Evolutionary conservation across 106 monocot species (phyloP).

Genomic region (Amphibolis antarctica): DNA sequence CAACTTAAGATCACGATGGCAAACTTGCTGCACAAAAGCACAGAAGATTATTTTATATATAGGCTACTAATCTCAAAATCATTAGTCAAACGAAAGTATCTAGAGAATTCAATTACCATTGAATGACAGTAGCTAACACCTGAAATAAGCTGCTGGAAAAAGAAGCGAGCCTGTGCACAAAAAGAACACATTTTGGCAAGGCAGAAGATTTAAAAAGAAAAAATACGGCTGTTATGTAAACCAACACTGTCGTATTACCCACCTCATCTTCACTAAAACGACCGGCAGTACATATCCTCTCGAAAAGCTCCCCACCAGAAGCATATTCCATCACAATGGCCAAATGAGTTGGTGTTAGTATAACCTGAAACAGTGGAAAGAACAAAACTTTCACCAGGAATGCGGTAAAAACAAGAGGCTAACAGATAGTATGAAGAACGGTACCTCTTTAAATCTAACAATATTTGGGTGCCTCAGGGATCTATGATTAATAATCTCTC

Average conservation of each 20-base stretch:
- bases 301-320: slow-evolving; percentile 92
- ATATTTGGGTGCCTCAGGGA: slow-evolving; percentile 26
- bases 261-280: slow-evolving; percentile 41
- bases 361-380: slow-evolving; percentile 35
- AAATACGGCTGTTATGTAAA: not conserved
- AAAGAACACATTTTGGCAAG: not conserved
- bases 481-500: slow-evolving; percentile 30
- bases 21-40: slow-evolving; percentile 75
- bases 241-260: not conserved
- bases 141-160: slow-evolving; percentile 96
- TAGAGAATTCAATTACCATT: slow-evolving; percentile 45
- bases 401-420: not conserved
- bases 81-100: not conserved
- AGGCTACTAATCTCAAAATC: too few species aligned
- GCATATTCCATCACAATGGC: slow-evolving; percentile 99
- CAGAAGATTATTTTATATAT: too few species aligned
- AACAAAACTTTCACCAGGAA: not conserved
- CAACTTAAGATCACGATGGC: slow-evolving; percentile 91
- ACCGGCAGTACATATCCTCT: slow-evolving; percentile 87
- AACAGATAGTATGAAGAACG: not conserved
- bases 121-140: slow-evolving; percentile 96
- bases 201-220: not conserved
- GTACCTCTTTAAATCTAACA: slow-evolving; percentile 33
- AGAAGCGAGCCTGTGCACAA: slow-evolving; percentile 67
- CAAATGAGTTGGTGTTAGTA: slow-evolving; percentile 90